Conservation (phyloP, 352 stramenopile species). For the Phytophthora chlamydospora region DNA sequence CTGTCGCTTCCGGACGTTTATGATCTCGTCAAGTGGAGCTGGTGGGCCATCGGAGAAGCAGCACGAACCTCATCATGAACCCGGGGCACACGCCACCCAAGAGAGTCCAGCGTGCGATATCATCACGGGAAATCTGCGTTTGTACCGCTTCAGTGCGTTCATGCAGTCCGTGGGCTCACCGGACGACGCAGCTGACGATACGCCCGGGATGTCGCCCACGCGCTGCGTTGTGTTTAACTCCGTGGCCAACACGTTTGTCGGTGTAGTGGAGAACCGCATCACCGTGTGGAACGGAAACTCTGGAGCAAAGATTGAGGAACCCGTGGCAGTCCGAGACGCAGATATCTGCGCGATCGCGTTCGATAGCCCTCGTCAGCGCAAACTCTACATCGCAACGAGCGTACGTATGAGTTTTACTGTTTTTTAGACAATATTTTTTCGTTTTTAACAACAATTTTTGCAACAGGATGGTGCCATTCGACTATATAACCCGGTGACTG, state of each 20-base stretch:
- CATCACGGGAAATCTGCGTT: conserved; percentile 54
- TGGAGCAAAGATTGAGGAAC: conserved; percentile 60
- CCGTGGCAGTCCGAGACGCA: conserved; percentile 47
- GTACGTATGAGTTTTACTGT: conserved; percentile 36
- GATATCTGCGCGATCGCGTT: conserved; percentile 69
- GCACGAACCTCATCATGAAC: conserved; percentile 16
- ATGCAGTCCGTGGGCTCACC: conserved; percentile 29
- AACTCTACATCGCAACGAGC: conserved; percentile 72
- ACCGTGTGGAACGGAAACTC: conserved; percentile 77
- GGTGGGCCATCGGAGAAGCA: conserved; percentile 15
- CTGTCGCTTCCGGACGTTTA: conserved; percentile 57
- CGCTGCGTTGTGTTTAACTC: conserved; percentile 62
- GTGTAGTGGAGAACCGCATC: conserved; percentile 58
- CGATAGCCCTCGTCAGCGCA: conserved; percentile 64
- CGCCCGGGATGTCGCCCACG: conserved; percentile 29
- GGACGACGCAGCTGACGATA: conserved; percentile 32
- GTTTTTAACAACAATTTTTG: background rate
- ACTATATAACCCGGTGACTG: conserved; percentile 76
- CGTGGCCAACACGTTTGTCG: conserved; percentile 67
- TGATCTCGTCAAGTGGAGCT: conserved; percentile 18
- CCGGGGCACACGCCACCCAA: conserved; percentile 1
- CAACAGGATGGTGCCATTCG: conserved; percentile 65
- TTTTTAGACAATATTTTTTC: background rate
- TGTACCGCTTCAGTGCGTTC: conserved; percentile 61
- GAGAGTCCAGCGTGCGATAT: conserved; percentile 51